Evolutionary conservation across 306 rosid genomes (phyloP).

Genomic region (Purshia tridentata): DNA sequence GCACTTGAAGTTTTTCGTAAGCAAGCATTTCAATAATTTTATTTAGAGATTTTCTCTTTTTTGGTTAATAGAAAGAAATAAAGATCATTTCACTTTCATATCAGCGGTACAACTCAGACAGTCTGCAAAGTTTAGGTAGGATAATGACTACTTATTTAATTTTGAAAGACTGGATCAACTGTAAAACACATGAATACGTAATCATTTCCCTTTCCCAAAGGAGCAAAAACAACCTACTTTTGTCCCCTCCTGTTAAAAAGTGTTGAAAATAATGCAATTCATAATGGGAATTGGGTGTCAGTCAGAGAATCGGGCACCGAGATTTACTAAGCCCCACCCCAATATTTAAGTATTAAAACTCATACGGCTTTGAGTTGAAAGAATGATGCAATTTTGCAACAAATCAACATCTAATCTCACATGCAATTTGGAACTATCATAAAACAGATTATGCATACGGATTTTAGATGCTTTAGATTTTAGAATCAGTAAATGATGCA

Average conservation of each 20-base stretch:
- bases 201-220: constrained; percentile 16
- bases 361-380: not conserved
- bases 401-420: constrained; percentile 5
- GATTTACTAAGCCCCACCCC: constrained; percentile 27
- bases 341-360: not conserved
- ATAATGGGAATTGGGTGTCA: constrained; percentile 16
- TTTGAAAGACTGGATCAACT: constrained; percentile 1
- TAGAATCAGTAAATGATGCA: not conserved
- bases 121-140: constrained; percentile 40
- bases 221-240: constrained; percentile 41
- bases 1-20: no score
- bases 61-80: not conserved
- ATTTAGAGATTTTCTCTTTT: not conserved
- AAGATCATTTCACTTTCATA: constrained; percentile 11
- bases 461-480: not conserved
- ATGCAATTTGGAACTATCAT: not conserved
- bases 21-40: not conserved
- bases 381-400: constrained; percentile 18
- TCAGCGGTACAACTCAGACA: constrained; percentile 26
- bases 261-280: constrained; percentile 28
- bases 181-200: constrained; percentile 29
- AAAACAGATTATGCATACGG: not conserved
- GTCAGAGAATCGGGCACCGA: constrained; percentile 17
- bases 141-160: constrained; percentile 21
- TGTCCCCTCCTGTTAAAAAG: constrained; percentile 32